Evolutionary conservation across 345 rosid species (phyloP).

Genomic region (Eucalyptus globulus): DNA sequence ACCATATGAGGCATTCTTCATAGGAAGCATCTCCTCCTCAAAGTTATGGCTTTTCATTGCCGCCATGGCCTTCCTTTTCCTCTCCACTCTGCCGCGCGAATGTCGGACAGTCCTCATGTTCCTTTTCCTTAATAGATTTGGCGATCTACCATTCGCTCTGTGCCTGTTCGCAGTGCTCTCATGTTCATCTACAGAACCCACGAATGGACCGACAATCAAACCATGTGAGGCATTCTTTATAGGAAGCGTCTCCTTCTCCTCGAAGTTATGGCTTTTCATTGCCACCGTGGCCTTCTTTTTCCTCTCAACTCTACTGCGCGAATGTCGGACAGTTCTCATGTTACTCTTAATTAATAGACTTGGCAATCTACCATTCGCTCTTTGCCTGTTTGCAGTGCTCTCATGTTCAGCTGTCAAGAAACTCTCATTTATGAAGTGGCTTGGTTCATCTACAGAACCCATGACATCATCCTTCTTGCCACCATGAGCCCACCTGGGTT

Average conservation of each 20-base stretch:
- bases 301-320: slow-evolving; percentile 14
- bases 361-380: slow-evolving; percentile 5
- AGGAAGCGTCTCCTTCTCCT: slow-evolving; percentile 39
- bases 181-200: background rate
- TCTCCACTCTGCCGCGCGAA: slow-evolving; percentile 10
- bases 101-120: background rate
- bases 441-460: slow-evolving; percentile 39
- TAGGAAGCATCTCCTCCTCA: slow-evolving; percentile 47
- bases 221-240: slow-evolving; percentile 52
- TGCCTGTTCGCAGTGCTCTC: slow-evolving; percentile 9
- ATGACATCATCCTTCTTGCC: slow-evolving; percentile 42
- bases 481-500: slow-evolving; percentile 87
- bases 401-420: slow-evolving; percentile 5
- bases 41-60: background rate
- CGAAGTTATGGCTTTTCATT: slow-evolving; percentile 3
- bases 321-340: background rate
- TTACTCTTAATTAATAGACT: background rate
- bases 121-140: background rate
- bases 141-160: slow-evolving; percentile 13
- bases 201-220: slow-evolving; percentile 75
- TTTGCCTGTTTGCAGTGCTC: slow-evolving; percentile 11
- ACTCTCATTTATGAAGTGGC: slow-evolving; percentile 17
- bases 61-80: slow-evolving; percentile 25
- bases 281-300: slow-evolving; percentile 20
- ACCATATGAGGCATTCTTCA: slow-evolving; percentile 51